These are phyloP conservation scores for Cunninghamia lanceolata DNA, from an alignment of 75 land plant species.

Conservation along the genomic window DNA sequence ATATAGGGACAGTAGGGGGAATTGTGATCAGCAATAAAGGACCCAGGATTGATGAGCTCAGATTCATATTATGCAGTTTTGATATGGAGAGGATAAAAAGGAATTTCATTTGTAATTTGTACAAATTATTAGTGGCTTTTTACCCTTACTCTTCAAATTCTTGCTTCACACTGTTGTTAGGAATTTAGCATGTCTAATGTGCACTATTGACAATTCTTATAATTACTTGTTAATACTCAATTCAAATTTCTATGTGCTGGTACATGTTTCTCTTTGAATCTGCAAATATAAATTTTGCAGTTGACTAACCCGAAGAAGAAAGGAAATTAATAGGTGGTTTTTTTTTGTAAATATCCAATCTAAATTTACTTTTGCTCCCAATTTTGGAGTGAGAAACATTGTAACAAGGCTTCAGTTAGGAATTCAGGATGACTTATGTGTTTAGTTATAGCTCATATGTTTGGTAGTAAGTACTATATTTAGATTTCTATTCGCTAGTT, in stretches of 20 bases:
- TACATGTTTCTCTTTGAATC: background rate
- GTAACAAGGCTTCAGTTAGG: too few species aligned
- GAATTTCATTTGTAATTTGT: background rate
- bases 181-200: background rate
- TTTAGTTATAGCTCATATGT: background rate
- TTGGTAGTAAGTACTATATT: background rate
- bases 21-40: too few species aligned
- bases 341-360: background rate
- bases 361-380: background rate
- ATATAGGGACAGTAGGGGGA: too few species aligned
- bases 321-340: background rate
- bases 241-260: background rate
- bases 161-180: background rate
- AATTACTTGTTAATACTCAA: background rate
- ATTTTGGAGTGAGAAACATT: too few species aligned
- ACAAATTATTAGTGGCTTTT: background rate
- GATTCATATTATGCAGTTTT: too few species aligned
- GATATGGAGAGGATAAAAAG: background rate
- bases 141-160: background rate
- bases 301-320: background rate
- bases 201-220: background rate
- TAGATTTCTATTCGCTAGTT: background rate
- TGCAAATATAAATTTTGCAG: background rate
- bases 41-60: too few species aligned
- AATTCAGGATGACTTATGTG: background rate